Percentiles rank a stretch among this genome's conserved stretches.
Conservation (phyloP, 2,329 filamentous ascomycete genomes). For the Fusarium chaquense region DNA sequence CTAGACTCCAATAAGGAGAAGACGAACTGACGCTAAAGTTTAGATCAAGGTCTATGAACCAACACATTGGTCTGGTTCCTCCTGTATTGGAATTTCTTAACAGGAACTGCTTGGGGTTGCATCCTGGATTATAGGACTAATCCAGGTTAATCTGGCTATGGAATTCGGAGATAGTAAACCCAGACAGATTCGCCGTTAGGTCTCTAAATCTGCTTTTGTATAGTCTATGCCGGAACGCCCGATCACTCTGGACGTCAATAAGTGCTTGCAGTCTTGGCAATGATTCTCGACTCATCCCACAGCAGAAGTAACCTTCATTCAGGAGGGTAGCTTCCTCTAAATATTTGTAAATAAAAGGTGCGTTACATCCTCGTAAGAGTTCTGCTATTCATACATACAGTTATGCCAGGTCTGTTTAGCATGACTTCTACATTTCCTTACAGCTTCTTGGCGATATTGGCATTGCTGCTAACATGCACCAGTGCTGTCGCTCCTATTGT, state of each 20-base stretch:
- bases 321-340: not conserved
- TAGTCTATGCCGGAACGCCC: not conserved
- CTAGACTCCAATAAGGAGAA: not conserved
- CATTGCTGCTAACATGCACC: conserved; percentile 19
- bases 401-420: not conserved
- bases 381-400: not conserved
- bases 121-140: not conserved
- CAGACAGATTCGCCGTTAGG: not conserved
- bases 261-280: not conserved
- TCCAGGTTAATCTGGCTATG: not conserved
- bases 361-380: not conserved
- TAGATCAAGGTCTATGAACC: not conserved
- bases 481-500: conserved; percentile 54
- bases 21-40: not conserved
- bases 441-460: not conserved
- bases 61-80: not conserved
- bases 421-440: not conserved
- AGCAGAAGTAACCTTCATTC: no score
- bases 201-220: not conserved
- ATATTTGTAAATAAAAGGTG: not conserved
- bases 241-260: not conserved
- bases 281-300: not conserved
- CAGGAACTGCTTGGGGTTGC: not conserved
- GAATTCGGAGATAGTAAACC: not conserved
- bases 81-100: not conserved